phyloP scores from a whole-genome alignment of 2,329 filamentous ascomycete species.

The Colletotrichum chrysophilum region DNA sequence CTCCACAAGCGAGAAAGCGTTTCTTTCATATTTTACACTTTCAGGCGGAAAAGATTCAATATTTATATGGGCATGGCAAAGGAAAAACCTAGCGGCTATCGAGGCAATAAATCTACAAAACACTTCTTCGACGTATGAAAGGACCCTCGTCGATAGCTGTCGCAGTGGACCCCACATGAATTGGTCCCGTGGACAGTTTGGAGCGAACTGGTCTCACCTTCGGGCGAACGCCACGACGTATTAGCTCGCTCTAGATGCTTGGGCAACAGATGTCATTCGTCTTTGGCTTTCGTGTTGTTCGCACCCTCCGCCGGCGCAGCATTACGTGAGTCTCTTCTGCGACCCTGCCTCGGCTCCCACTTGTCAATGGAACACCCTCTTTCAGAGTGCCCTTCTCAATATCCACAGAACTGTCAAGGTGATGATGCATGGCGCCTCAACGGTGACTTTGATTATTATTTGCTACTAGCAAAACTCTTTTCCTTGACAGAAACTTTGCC shows the following conservation, averaged over 20 bases:
- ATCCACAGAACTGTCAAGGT: neutral
- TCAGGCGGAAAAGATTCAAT: neutral
- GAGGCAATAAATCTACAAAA: neutral
- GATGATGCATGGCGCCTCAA: neutral
- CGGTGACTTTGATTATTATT: neutral
- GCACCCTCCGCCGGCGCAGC: neutral
- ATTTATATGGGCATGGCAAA: neutral
- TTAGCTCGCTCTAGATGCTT: neutral
- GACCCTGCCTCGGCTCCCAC: neutral
- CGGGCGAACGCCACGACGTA: neutral
- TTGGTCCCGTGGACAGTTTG: neutral
- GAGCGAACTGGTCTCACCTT: neutral
- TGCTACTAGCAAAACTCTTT: neutral
- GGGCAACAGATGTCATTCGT: neutral
- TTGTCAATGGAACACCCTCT: neutral
- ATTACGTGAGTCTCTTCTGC: neutral
- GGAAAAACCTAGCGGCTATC: neutral
- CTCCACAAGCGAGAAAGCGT: constrained; percentile 2
- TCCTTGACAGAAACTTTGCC: neutral
- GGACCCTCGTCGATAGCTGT: too few relatives aligned
- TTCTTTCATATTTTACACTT: neutral
- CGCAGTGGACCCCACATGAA: neutral
- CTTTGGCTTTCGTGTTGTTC: neutral
- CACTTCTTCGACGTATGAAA: neutral
- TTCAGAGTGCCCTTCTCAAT: neutral